These are phyloP conservation scores for Beta corolliflora DNA, from an alignment of 179 eudicot species.

Conservation along the genomic window DNA sequence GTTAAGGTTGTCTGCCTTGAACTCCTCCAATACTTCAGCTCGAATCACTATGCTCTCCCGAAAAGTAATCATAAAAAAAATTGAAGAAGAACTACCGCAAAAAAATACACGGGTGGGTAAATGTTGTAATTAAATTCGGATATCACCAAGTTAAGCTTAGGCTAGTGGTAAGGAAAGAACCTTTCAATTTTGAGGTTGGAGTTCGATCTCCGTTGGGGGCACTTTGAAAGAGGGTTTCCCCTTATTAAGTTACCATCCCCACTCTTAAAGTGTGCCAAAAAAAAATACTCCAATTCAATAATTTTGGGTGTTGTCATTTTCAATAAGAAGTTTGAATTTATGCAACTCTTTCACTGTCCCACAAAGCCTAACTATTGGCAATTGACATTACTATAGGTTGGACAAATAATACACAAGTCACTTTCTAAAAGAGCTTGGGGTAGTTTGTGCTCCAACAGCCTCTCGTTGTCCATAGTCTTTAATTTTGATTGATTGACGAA, in stretches of 20 bases:
- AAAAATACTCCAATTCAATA: not conserved
- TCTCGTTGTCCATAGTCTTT: constrained; percentile 26
- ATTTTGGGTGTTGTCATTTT: constrained; percentile 20
- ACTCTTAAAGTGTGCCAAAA: not conserved
- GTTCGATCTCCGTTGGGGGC: too few species aligned
- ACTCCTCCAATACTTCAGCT: constrained; percentile 12
- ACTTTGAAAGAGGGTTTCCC: too few species aligned
- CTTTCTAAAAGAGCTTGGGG: constrained; percentile 19
- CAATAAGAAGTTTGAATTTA: constrained; percentile 26
- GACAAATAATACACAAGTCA: constrained; percentile 30
- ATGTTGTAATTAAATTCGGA: too few species aligned
- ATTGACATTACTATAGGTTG: constrained; percentile 22
- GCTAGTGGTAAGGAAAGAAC: too few species aligned
- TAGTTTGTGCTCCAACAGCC: constrained; percentile 17
- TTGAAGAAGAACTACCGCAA: not conserved
- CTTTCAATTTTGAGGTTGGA: too few species aligned
- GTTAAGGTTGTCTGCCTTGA: constrained; percentile 25
- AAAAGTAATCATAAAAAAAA: not conserved
- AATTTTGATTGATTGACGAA: constrained; percentile 24
- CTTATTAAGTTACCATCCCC: too few species aligned
- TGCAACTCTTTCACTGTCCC: constrained; percentile 26
- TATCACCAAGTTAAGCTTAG: too few species aligned
- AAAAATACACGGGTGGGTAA: too few species aligned
- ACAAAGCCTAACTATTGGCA: constrained; percentile 17
- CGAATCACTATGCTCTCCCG: too few species aligned